Percentiles rank a stretch among this genome's conserved stretches.
These are phyloP conservation scores for Entomortierella beljakovae DNA, from an alignment of 192 early-diverging fungal genomes.

Conservation along the genomic window DNA sequence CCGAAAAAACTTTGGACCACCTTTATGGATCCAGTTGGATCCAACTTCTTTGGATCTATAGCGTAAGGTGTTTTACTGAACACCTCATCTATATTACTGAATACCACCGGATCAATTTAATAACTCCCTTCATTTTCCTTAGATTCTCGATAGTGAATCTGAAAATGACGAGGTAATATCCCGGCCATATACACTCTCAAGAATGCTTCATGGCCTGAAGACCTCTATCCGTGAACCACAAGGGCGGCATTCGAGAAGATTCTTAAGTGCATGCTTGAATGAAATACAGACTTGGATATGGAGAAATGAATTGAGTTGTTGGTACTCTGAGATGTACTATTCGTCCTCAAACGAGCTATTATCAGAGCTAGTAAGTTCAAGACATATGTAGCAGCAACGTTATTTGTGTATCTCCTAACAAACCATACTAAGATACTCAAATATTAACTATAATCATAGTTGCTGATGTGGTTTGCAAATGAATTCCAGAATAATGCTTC, in stretches of 20 bases:
- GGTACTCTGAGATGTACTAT: neutral
- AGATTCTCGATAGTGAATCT: neutral
- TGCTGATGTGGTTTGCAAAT: neutral
- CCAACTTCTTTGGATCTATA: neutral
- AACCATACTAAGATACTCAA: too few relatives aligned
- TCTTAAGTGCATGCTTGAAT: neutral
- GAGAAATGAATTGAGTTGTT: neutral
- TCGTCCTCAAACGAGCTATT: neutral
- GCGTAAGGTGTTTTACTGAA: neutral
- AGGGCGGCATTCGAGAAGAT: neutral
- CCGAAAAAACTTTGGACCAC: neutral
- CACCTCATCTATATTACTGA: too few relatives aligned
- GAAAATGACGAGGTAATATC: neutral
- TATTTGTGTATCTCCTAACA: neutral
- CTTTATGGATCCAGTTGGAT: neutral
- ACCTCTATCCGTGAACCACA: neutral
- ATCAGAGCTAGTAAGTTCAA: neutral
- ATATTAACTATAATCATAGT: neutral
- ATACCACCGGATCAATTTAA: neutral
- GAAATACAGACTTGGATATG: neutral
- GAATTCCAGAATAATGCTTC: too few relatives aligned
- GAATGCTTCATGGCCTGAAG: neutral
- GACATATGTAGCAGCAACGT: too few relatives aligned
- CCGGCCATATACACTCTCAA: neutral
- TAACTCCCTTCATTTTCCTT: neutral